A percentile compares a stretch with the other conserved stretches of the same genome.
Evolutionary conservation across 1,284 basidiomycete genomes (phyloP).

Genomic region (Sanghuangporus weigelae): DNA sequence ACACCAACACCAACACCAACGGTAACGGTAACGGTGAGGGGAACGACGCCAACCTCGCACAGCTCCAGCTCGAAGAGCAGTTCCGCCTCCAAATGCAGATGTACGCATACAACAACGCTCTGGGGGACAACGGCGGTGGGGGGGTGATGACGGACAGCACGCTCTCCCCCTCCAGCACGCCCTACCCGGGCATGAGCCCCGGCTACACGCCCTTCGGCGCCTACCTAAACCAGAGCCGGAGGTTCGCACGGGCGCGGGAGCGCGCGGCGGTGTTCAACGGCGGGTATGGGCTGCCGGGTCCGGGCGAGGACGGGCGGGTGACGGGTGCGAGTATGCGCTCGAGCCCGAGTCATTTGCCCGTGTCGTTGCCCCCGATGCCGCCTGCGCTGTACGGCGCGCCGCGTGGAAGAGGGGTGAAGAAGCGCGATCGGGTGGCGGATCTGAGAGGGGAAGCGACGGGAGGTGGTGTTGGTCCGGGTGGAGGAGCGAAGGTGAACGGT

Average conservation of each 20-base stretch:
- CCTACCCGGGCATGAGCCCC: slow-evolving; percentile 47
- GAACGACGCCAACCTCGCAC: no score
- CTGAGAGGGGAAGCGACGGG: slow-evolving; percentile 30
- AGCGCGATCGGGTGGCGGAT: slow-evolving; percentile 32
- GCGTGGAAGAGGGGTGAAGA: slow-evolving; percentile 32
- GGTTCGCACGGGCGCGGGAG: slow-evolving; percentile 9
- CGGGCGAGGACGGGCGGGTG: slow-evolving; percentile 23
- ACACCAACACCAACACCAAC: slow-evolving; percentile 28
- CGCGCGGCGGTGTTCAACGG: slow-evolving; percentile 36
- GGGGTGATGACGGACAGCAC: slow-evolving; percentile 57
- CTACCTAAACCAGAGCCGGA: slow-evolving; percentile 30
- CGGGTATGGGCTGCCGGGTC: slow-evolving; percentile 17
- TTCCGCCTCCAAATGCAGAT: slow-evolving; percentile 68
- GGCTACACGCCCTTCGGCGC: slow-evolving; percentile 61
- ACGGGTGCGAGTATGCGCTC: slow-evolving; percentile 58
- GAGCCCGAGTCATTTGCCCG: slow-evolving; percentile 70
- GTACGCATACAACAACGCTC: slow-evolving; percentile 53
- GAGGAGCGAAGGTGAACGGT: slow-evolving; percentile 26
- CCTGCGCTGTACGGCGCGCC: slow-evolving; percentile 20
- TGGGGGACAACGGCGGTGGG: background rate
- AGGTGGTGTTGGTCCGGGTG: background rate
- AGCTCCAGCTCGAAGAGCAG: slow-evolving; percentile 48
- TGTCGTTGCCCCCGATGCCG: slow-evolving; percentile 45
- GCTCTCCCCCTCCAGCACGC: slow-evolving; percentile 65
- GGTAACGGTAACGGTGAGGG: no score